Evolutionary conservation across 768 basidiomycete species (phyloP).

Genomic region (Calocera cornea): DNA sequence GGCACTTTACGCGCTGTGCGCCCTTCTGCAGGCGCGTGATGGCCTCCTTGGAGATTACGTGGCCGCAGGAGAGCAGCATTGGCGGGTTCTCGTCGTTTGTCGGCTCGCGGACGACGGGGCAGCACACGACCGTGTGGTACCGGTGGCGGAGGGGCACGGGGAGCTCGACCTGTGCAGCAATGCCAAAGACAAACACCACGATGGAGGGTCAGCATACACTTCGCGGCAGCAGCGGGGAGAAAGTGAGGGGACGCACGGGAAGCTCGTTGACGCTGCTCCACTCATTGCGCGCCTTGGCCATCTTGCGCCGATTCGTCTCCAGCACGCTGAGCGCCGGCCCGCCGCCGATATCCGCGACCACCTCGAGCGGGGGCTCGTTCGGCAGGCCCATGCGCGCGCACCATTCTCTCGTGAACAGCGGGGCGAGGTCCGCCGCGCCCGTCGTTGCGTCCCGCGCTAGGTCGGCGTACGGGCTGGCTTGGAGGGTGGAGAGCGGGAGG

Average conservation of each 20-base stretch:
- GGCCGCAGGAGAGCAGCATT: slow-evolving; percentile 95
- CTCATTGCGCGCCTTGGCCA: slow-evolving; percentile 85
- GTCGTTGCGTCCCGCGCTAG: slow-evolving; percentile 44
- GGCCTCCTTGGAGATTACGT: slow-evolving; percentile 88
- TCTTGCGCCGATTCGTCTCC: slow-evolving; percentile 85
- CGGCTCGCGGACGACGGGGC: slow-evolving; percentile 96
- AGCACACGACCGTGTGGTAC: slow-evolving; percentile 95
- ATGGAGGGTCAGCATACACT: background rate
- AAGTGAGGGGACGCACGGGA: slow-evolving; percentile 41
- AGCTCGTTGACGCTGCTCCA: slow-evolving; percentile 84
- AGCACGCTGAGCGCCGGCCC: slow-evolving; percentile 83
- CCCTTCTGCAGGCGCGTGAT: slow-evolving; percentile 78
- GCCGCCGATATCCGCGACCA: slow-evolving; percentile 85
- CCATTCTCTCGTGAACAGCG: slow-evolving; percentile 78
- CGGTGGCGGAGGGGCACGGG: slow-evolving; percentile 72
- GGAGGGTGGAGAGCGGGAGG: slow-evolving; percentile 52
- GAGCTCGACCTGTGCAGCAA: slow-evolving; percentile 67
- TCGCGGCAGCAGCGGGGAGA: slow-evolving; percentile 11
- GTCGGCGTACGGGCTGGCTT: slow-evolving; percentile 60
- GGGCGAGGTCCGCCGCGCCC: slow-evolving; percentile 35
- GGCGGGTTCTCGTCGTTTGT: slow-evolving; percentile 86
- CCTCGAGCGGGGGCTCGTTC: slow-evolving; percentile 70
- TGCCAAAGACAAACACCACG: slow-evolving; percentile 4
- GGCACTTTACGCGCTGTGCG: slow-evolving; percentile 81
- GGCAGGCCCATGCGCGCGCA: slow-evolving; percentile 81